phyloP scores from a whole-genome alignment of 495 filamentous ascomycete genomes.

The Neurospora sp. region DNA sequence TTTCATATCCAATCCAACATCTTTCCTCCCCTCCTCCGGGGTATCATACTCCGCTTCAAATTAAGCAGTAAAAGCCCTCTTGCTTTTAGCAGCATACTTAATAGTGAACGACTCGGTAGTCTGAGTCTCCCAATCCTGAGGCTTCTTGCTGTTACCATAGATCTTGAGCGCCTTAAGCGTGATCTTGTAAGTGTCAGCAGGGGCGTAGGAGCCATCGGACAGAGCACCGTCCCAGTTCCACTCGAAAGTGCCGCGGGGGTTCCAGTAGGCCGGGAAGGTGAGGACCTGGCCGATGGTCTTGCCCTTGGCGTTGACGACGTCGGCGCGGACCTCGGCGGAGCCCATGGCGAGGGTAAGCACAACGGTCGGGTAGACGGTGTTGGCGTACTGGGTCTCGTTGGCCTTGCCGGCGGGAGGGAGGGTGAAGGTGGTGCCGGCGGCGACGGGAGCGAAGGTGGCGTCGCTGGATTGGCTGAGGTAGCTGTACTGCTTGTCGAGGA shows the following conservation, averaged over 20 bases:
- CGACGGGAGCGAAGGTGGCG: constrained; percentile 18
- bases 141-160: constrained; percentile 25
- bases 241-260: constrained; percentile 25
- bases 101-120: constrained; percentile 21
- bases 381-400: constrained; percentile 24
- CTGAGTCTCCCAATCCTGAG: constrained; percentile 12
- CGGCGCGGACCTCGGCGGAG: constrained; percentile 31
- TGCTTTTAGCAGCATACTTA: constrained; percentile 3
- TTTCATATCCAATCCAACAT: background rate
- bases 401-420: constrained; percentile 26
- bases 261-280: constrained; percentile 28
- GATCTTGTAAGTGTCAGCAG: constrained; percentile 36
- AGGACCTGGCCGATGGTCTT: constrained; percentile 26
- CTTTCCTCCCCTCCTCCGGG: background rate
- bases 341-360: constrained; percentile 32
- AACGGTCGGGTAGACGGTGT: constrained; percentile 18
- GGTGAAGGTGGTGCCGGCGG: constrained; percentile 28
- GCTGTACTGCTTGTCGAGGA: constrained; percentile 26
- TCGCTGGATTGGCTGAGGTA: constrained; percentile 27
- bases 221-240: constrained; percentile 34
- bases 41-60: background rate
- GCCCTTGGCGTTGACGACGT: constrained; percentile 26
- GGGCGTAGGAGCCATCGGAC: constrained; percentile 29
- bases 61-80: background rate
- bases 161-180: constrained; percentile 33